Base-by-base conservation (phyloP, 73 alveolate species). In the Blepharisma japonicum region DNA sequence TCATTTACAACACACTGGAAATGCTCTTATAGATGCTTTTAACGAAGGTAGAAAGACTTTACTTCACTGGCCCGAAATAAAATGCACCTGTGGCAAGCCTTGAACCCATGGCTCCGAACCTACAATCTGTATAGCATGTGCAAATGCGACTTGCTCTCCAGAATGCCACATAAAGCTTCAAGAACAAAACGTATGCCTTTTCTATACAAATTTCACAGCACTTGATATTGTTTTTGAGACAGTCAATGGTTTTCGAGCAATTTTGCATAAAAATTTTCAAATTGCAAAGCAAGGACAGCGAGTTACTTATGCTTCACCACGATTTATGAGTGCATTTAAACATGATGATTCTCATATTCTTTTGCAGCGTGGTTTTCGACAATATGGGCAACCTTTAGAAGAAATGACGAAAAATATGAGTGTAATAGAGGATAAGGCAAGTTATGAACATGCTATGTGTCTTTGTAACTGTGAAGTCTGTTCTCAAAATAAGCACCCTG, bases 61-160 rank as follows among this genome's bases (percentile, higher is more conserved):
- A 18, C 39, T 61, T 4, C 18, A 14, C 50, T 61, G 74, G 74
- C 48, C 74, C 5, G 74, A 61, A 0, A 11, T 25, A 14, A 61
- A 61, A 25, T 61, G 74, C 4, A 39, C 74, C 47, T 61, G 74
- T 61, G 39, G 18, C 11, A 61, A 61, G 23, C 18, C 39, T 61
- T 61, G 74, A 39, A n/a, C 14, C 23, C 18, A 25, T 14, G 74
- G 74, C 18, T 9, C 74, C 14, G 74, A 61, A 48, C 74, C 74
- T n/a, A 61, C 74, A 39, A 61, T 61, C 14, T 61, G 74, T 25
- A 61, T 61, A 14, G 74, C 74, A 9, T 61, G 74, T 61, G 74
- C 18, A 14, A 61, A 61, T 4, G 50, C 74, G 5, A 61, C 74
- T 14, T 61, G 74, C 47, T 20, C 50, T 61, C 47, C 74, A 18